Conservation (phyloP, 345 rosid genomes). For the Arabidopsis suecica region DNA sequence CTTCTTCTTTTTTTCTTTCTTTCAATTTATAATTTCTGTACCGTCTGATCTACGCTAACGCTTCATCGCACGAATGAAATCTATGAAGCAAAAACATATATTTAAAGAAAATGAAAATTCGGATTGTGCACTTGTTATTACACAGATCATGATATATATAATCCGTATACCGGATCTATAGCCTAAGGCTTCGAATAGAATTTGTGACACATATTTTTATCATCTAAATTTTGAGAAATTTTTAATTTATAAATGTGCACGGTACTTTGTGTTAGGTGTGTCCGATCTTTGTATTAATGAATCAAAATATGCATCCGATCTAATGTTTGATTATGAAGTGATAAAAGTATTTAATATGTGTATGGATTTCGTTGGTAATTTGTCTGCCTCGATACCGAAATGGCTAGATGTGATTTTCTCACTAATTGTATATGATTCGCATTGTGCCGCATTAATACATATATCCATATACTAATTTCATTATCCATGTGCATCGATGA, state of each 20-base stretch:
- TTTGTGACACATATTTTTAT: conserved; percentile 1
- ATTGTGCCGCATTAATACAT: not conserved
- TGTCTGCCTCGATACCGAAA: not conserved
- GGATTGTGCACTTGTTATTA: not conserved
- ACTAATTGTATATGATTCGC: not conserved
- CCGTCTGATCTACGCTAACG: conserved; percentile 2
- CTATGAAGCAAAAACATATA: no score
- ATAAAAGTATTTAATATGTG: not conserved
- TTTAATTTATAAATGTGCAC: not conserved
- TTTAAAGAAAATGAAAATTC: no score
- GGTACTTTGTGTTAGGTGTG: not conserved
- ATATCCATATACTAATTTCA: not conserved
- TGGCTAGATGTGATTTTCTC: not conserved
- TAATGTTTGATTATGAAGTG: not conserved
- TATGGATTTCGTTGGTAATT: not conserved
- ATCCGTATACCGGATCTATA: conserved; percentile 14
- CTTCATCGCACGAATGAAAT: conserved; percentile 13
- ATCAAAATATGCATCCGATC: not conserved
- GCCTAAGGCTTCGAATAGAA: not conserved
- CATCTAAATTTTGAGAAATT: not conserved
- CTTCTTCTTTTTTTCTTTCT: not conserved
- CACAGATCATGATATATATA: conserved; percentile 3
- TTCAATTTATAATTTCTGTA: not conserved
- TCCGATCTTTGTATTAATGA: not conserved
- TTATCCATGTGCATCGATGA: not conserved